phyloP scores from a whole-genome alignment of 2,329 filamentous ascomycete genomes.

The Ophiocordyceps camponoti-floridani region DNA sequence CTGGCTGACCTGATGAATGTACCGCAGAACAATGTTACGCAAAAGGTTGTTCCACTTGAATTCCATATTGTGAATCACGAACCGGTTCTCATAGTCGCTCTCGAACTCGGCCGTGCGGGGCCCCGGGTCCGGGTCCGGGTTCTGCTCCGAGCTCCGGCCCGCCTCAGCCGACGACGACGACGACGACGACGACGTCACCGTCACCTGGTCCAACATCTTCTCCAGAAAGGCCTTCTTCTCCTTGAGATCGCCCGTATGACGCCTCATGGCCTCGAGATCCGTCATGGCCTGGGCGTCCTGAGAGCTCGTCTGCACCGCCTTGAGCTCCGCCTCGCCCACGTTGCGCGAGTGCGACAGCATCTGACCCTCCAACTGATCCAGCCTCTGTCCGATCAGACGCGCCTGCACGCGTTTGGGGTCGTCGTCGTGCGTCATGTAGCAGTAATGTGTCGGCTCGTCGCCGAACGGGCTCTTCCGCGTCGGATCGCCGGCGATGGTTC shows the following conservation, averaged over 20 bases:
- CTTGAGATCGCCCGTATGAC: constrained; percentile 34
- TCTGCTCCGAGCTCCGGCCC: too few species aligned
- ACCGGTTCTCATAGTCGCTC: constrained; percentile 94
- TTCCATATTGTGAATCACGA: constrained; percentile 94
- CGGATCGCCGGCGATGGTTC: constrained; percentile 61
- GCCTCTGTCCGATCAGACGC: constrained; percentile 63
- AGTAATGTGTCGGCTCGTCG: constrained; percentile 81
- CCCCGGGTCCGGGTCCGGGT: too few species aligned
- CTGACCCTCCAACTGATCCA: constrained; percentile 63
- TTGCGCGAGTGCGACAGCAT: constrained; percentile 55
- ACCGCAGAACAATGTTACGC: constrained; percentile 88
- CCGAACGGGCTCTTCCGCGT: constrained; percentile 80
- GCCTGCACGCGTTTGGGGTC: constrained; percentile 81
- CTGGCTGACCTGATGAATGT: constrained; percentile 94
- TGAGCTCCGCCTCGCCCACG: constrained; percentile 61
- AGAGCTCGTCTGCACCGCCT: constrained; percentile 30
- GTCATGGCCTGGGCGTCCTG: constrained; percentile 31
- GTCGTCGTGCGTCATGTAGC: constrained; percentile 82
- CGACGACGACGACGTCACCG: constrained; percentile 15
- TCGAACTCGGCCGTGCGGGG: constrained; percentile 71
- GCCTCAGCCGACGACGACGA: neutral
- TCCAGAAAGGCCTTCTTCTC: constrained; percentile 42
- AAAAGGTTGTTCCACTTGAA: constrained; percentile 97
- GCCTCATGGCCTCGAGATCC: constrained; percentile 41
- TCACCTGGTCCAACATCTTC: constrained; percentile 35